A percentile compares a stretch with the other conserved stretches of the same genome.
These are phyloP conservation scores for Rosa hybrid DNA, from an alignment of 331 rosid genomes.

Conservation along the genomic window DNA sequence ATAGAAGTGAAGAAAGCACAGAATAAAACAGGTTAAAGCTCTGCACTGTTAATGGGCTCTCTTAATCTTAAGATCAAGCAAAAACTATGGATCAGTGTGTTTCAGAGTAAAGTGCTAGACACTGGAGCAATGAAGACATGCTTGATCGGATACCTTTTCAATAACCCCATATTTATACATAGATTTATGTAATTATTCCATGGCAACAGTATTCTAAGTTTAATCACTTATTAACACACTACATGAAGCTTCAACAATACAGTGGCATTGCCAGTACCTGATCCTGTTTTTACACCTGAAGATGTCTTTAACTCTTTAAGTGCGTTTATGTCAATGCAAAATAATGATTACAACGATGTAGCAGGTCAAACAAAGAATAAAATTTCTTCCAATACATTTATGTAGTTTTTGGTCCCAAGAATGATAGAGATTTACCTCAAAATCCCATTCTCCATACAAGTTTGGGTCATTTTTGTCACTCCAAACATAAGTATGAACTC, in stretches of 20 bases:
- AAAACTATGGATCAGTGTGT: not conserved
- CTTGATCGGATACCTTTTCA: not conserved
- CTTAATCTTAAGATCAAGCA: not conserved
- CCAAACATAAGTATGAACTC: slow-evolving; percentile 71
- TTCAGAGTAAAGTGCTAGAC: not conserved
- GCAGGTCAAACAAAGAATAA: not conserved
- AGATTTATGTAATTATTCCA: not conserved
- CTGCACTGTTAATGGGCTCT: not conserved
- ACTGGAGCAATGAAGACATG: not conserved
- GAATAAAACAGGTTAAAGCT: not conserved
- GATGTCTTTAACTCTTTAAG: not conserved
- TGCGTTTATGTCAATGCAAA: not conserved
- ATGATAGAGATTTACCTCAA: slow-evolving; percentile 55
- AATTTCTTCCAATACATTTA: not conserved
- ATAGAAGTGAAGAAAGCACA: slow-evolving; percentile 6
- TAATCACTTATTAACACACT: not conserved
- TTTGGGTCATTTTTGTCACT: slow-evolving; percentile 64
- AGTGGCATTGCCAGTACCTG: not conserved
- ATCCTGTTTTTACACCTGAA: not conserved
- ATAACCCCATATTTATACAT: not conserved
- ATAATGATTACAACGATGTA: not conserved
- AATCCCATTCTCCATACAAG: slow-evolving; percentile 81
- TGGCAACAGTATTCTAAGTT: not conserved
- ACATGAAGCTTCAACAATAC: not conserved
- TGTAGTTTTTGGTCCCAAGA: not conserved